Evolutionary conservation across 129 eudicot species (phyloP).

Genomic region (Chrysanthemum seticuspe): DNA sequence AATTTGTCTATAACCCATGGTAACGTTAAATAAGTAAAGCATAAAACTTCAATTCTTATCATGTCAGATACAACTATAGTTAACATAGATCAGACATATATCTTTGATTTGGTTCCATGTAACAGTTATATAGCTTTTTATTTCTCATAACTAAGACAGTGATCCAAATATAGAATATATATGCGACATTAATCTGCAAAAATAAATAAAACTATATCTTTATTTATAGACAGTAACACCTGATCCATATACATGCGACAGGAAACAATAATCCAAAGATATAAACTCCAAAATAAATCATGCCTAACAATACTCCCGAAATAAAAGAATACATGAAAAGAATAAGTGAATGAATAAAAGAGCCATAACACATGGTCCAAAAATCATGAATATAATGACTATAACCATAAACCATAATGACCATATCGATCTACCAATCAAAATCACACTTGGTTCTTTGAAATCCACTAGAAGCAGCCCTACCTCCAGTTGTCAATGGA

Average conservation of each 20-base stretch:
- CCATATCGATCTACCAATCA: constrained; percentile 20
- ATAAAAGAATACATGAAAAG: background rate
- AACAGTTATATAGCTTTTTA: too few species aligned
- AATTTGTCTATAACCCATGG: too few species aligned
- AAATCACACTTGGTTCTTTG: constrained; percentile 28
- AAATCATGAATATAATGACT: background rate
- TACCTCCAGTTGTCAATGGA: constrained; percentile 6
- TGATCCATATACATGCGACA: background rate
- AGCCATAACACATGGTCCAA: background rate
- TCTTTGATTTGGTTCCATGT: too few species aligned
- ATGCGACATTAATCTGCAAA: background rate
- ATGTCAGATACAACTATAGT: too few species aligned
- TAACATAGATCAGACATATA: too few species aligned
- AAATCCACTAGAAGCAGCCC: constrained; percentile 8
- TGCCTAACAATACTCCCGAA: background rate
- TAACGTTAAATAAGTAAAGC: too few species aligned
- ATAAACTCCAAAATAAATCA: background rate
- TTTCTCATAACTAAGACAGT: too few species aligned
- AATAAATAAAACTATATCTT: background rate
- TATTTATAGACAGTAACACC: background rate
- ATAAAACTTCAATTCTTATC: too few species aligned
- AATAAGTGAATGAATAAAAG: background rate
- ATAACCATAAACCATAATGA: background rate
- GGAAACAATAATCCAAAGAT: background rate
- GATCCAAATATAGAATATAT: background rate